Evolutionary conservation across 805 yeast genomes (phyloP).

Genomic region (Vanderwaltozyma polyspora): DNA sequence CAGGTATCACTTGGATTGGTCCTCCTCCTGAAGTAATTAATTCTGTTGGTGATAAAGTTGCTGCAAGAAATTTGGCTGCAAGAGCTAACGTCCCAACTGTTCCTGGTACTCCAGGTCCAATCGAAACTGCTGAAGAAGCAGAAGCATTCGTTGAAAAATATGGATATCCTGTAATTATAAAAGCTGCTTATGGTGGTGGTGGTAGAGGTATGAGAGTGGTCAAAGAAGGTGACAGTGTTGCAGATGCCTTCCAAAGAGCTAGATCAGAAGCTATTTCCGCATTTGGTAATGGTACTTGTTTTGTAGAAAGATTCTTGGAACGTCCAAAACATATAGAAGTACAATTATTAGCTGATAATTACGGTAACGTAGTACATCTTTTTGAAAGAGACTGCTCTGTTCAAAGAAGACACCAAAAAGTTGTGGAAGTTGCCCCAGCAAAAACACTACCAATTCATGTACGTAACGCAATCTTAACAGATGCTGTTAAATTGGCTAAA

Average conservation of each 20-base stretch:
- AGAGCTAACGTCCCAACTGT: constrained; percentile 78
- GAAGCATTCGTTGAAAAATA: constrained; percentile 60
- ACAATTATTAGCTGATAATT: constrained; percentile 81
- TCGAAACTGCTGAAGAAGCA: constrained; percentile 68
- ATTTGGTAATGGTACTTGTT: constrained; percentile 97
- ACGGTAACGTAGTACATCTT: constrained; percentile 87
- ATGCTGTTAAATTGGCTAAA: constrained; percentile 83
- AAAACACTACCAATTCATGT: constrained; percentile 69
- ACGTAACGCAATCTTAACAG: constrained; percentile 81
- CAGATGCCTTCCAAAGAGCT: constrained; percentile 85
- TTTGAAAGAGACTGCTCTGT: constrained; percentile 97
- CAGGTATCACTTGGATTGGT: constrained; percentile 91
- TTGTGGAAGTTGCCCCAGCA: constrained; percentile 96
- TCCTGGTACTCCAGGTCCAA: constrained; percentile 96
- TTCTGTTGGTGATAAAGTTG: constrained; percentile 89
- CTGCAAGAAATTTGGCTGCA: constrained; percentile 77
- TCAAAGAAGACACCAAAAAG: constrained; percentile 97
- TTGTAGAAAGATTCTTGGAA: constrained; percentile 86
- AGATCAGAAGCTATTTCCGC: constrained; percentile 85
- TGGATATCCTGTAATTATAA: constrained; percentile 92
- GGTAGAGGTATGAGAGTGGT: constrained; percentile 99
- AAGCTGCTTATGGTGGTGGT: constrained; percentile 98
- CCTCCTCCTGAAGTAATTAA: constrained; percentile 81
- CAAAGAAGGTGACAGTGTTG: constrained; percentile 82
- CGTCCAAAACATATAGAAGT: constrained; percentile 96